phyloP scores from a whole-genome alignment of 1,284 basidiomycete genomes.

The Cystobasidium slooffiae region DNA sequence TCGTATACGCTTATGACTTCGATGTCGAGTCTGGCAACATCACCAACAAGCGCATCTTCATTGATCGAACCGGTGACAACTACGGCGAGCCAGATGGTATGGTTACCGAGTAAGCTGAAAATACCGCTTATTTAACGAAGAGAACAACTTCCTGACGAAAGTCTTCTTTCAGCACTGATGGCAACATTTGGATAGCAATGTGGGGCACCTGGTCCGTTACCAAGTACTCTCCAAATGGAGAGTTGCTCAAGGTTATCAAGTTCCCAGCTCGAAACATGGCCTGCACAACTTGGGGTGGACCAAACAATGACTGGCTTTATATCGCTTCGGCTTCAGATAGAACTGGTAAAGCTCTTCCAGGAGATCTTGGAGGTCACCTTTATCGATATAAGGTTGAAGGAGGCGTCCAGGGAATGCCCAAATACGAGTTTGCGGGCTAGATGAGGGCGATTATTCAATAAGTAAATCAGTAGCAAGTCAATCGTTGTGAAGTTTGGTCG shows the following conservation, averaged over 20 bases:
- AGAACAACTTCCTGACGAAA: not conserved
- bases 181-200: constrained; percentile 38
- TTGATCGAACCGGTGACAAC: constrained; percentile 19
- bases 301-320: constrained; percentile 40
- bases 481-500: too few species aligned
- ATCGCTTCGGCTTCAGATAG: constrained; percentile 27
- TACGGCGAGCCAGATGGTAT: constrained; percentile 40
- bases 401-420: constrained; percentile 34
- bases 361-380: constrained; percentile 27
- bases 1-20: constrained; percentile 37
- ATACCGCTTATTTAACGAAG: not conserved
- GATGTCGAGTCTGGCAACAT: constrained; percentile 35
- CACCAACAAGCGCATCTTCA: constrained; percentile 36
- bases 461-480: constrained; percentile 1
- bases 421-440: constrained; percentile 37
- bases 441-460: not conserved
- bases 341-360: constrained; percentile 25
- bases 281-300: constrained; percentile 38
- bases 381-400: constrained; percentile 34
- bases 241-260: constrained; percentile 23
- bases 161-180: constrained; percentile 13
- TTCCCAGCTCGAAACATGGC: constrained; percentile 33
- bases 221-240: constrained; percentile 34
- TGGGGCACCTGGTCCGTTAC: constrained; percentile 30
- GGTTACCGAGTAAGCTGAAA: constrained; percentile 26